phyloP scores from a whole-genome alignment of 2,329 filamentous ascomycete species.

The Kalmusia sp. region DNA sequence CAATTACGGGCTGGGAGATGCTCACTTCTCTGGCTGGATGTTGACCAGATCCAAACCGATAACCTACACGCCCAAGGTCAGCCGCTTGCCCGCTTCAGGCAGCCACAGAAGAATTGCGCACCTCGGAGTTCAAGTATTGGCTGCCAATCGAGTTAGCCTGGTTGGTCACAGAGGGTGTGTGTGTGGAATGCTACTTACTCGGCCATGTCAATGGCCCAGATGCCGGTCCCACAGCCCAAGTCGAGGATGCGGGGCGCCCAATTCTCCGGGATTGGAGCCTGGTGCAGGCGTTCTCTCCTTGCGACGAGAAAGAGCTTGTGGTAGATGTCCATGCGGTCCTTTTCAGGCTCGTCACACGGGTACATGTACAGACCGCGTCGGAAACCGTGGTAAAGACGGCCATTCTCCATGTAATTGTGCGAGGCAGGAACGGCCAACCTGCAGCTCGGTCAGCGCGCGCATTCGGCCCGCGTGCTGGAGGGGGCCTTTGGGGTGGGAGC shows the following conservation, averaged over 20 bases:
- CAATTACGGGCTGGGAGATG: slow-evolving; percentile 43
- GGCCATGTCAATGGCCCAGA: slow-evolving; percentile 89
- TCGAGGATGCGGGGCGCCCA: slow-evolving; percentile 62
- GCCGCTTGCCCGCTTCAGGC: slow-evolving; percentile 26
- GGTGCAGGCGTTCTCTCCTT: slow-evolving; percentile 59
- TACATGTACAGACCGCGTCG: slow-evolving; percentile 74
- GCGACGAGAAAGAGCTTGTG: slow-evolving; percentile 77
- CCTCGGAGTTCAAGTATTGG: slow-evolving; percentile 63
- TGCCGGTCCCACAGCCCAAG: slow-evolving; percentile 85
- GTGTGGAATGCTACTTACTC: slow-evolving; percentile 61
- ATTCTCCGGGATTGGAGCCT: slow-evolving; percentile 52
- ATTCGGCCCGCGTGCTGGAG: slow-evolving; percentile 13
- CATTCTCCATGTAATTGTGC: slow-evolving; percentile 67
- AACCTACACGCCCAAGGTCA: slow-evolving; percentile 52
- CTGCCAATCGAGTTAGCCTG: slow-evolving; percentile 46
- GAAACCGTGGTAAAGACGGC: slow-evolving; percentile 72
- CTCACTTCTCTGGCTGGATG: slow-evolving; percentile 65
- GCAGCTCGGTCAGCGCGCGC: slow-evolving; percentile 15
- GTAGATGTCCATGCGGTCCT: slow-evolving; percentile 81
- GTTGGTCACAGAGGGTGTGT: slow-evolving; percentile 15
- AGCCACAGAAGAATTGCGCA: slow-evolving; percentile 30
- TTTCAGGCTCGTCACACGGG: slow-evolving; percentile 79
- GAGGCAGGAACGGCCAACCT: slow-evolving; percentile 50
- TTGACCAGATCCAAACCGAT: slow-evolving; percentile 67
- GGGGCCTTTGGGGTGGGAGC: slow-evolving; percentile 11